A percentile compares a stretch with the other conserved stretches of the same genome.
Conservation (phyloP, 2,329 filamentous ascomycete genomes). For the Curvularia spicifera region DNA sequence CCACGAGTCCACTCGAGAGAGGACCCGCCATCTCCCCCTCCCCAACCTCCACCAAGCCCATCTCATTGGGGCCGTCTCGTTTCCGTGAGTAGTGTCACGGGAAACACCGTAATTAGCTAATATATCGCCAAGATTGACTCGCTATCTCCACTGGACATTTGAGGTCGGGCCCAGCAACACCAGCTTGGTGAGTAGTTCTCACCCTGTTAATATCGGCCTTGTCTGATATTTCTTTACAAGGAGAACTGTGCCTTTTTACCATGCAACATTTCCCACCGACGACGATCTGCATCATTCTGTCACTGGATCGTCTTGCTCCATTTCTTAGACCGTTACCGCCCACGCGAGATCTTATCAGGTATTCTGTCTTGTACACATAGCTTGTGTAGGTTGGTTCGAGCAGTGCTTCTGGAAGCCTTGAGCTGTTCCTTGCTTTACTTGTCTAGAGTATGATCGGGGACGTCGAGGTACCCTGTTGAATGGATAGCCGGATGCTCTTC, state of each 20-base stretch:
- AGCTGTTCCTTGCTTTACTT: neutral
- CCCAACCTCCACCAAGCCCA: constrained; percentile 51
- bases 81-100: constrained; percentile 21
- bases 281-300: neutral
- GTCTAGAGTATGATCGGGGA: neutral
- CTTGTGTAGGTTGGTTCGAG: neutral
- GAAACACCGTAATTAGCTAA: constrained; percentile 20
- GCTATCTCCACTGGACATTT: constrained; percentile 28
- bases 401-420: neutral
- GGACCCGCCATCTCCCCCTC: constrained; percentile 50
- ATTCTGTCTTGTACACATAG: neutral
- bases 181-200: constrained; percentile 3
- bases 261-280: neutral
- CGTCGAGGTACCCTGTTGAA: neutral
- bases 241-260: neutral
- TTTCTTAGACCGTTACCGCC: neutral
- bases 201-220: neutral
- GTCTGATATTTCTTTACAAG: constrained; percentile 13
- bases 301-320: neutral
- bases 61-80: constrained; percentile 36
- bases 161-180: constrained; percentile 12
- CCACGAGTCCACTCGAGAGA: constrained; percentile 39
- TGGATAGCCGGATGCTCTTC: neutral
- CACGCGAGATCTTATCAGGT: neutral
- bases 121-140: constrained; percentile 27